These are phyloP conservation scores for Ochetophila trinervis DNA, from an alignment of 306 rosid genomes.

Conservation along the genomic window DNA sequence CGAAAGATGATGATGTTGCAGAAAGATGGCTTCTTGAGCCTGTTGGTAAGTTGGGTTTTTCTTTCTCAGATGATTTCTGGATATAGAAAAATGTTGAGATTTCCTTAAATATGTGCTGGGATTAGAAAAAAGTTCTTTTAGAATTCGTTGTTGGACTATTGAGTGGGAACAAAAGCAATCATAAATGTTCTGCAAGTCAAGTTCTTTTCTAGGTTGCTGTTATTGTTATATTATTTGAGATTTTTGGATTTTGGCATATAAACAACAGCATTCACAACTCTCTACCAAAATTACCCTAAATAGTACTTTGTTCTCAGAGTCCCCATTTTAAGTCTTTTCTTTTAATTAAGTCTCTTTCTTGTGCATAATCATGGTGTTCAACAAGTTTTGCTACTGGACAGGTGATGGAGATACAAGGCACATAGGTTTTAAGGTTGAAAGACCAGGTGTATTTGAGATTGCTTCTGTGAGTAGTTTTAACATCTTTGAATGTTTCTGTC, in stretches of 20 bases:
- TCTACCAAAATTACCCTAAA: no score
- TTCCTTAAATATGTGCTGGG: neutral
- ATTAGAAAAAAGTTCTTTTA: neutral
- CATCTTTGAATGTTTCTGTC: neutral
- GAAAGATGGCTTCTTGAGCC: slow-evolving; percentile 87
- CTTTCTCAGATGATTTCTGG: neutral
- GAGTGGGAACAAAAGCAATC: no score
- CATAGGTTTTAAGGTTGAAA: slow-evolving; percentile 69
- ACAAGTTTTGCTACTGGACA: slow-evolving; percentile 11
- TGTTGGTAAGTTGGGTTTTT: slow-evolving; percentile 47
- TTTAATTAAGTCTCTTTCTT: no score
- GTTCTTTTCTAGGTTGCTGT: no score
- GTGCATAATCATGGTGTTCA: no score
- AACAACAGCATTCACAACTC: no score
- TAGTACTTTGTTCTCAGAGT: no score
- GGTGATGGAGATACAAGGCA: slow-evolving; percentile 90
- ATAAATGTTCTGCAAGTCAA: no score
- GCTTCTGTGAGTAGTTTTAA: slow-evolving; percentile 60
- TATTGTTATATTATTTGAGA: no score
- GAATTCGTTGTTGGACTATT: no score
- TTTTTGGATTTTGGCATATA: no score
- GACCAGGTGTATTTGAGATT: slow-evolving; percentile 79
- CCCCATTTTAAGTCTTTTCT: no score
- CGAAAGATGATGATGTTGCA: slow-evolving; percentile 20
- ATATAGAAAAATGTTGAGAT: neutral